Percentiles rank a stretch among this genome's conserved stretches.
These are phyloP conservation scores for Coemansia javaensis DNA, from an alignment of 192 early-diverging fungal species.

Conservation along the genomic window DNA sequence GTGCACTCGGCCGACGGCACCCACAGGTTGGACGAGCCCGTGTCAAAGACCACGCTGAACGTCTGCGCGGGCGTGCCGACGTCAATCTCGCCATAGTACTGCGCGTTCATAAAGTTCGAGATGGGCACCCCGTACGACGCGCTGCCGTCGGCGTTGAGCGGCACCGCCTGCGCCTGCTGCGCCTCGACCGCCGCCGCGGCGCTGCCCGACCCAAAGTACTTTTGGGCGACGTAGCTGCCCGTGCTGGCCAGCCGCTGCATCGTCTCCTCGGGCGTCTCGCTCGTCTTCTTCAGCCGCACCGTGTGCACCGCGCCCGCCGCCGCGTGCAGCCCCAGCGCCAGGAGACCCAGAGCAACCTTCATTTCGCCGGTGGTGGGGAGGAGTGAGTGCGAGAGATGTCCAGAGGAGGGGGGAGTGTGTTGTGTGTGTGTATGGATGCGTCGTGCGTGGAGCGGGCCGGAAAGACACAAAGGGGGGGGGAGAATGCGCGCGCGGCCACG, in stretches of 20 bases:
- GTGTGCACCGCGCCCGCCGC: slow-evolving; percentile 22
- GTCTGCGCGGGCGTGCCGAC: slow-evolving; percentile 84
- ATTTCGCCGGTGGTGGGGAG: too few species aligned
- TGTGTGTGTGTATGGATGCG: too few species aligned
- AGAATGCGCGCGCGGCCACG: neutral
- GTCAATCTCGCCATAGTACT: slow-evolving; percentile 90
- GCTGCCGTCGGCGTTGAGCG: slow-evolving; percentile 52
- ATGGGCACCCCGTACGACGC: slow-evolving; percentile 70
- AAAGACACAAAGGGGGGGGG: slow-evolving; percentile 1
- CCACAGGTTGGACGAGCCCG: slow-evolving; percentile 94
- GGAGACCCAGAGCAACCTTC: slow-evolving; percentile 33
- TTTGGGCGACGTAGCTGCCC: slow-evolving; percentile 66
- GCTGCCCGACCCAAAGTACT: slow-evolving; percentile 61
- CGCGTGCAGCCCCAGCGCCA: slow-evolving; percentile 26
- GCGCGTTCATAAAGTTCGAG: slow-evolving; percentile 92
- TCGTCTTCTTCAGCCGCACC: slow-evolving; percentile 60
- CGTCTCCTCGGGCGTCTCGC: slow-evolving; percentile 57
- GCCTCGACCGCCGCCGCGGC: slow-evolving; percentile 30
- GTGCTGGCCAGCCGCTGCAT: slow-evolving; percentile 61
- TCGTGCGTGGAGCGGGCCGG: too few species aligned
- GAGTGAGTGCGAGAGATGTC: too few species aligned
- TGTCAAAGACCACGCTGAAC: slow-evolving; percentile 92
- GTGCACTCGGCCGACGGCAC: slow-evolving; percentile 90
- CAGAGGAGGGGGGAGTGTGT: neutral
- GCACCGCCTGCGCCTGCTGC: slow-evolving; percentile 47